Percentiles rank a stretch among this genome's conserved stretches.
Evolutionary conservation across 2,329 filamentous ascomycete genomes (phyloP).

Genomic region (Calonectria leucothoes): DNA sequence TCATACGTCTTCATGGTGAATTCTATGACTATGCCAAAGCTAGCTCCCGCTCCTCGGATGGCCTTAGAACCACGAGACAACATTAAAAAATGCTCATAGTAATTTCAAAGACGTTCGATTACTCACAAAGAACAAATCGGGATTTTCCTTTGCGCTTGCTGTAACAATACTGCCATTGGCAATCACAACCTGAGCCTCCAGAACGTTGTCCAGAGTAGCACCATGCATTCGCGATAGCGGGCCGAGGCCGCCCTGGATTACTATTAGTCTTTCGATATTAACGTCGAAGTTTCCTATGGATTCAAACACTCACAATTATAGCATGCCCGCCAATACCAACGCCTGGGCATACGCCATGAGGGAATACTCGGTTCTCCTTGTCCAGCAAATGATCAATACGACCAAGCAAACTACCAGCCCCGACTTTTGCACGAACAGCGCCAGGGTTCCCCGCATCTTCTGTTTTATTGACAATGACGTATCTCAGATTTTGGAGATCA

Average conservation of each 20-base stretch:
- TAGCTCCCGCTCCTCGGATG: neutral
- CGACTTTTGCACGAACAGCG: neutral
- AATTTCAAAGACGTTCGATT: too few species aligned
- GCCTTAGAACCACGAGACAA: neutral
- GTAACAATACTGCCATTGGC: neutral
- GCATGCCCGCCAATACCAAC: slow-evolving; percentile 1
- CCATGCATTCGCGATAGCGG: neutral
- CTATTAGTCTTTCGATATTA: neutral
- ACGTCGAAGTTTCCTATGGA: too few species aligned
- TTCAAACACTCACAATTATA: neutral
- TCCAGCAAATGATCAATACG: neutral
- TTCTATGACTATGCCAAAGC: slow-evolving; percentile 8
- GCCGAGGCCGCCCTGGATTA: neutral
- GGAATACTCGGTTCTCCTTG: neutral
- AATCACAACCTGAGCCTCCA: neutral
- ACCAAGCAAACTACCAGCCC: neutral
- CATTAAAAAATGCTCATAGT: neutral
- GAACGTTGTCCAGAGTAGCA: neutral
- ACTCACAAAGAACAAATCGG: slow-evolving; percentile 4
- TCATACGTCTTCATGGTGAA: neutral
- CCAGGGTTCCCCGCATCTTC: too few species aligned
- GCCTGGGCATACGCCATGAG: neutral
- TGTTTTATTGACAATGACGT: neutral
- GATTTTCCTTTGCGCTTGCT: neutral
- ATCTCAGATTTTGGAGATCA: neutral